Base-by-base conservation (phyloP, 2,329 filamentous ascomycete genomes). In the Claviceps maximensis region DNA sequence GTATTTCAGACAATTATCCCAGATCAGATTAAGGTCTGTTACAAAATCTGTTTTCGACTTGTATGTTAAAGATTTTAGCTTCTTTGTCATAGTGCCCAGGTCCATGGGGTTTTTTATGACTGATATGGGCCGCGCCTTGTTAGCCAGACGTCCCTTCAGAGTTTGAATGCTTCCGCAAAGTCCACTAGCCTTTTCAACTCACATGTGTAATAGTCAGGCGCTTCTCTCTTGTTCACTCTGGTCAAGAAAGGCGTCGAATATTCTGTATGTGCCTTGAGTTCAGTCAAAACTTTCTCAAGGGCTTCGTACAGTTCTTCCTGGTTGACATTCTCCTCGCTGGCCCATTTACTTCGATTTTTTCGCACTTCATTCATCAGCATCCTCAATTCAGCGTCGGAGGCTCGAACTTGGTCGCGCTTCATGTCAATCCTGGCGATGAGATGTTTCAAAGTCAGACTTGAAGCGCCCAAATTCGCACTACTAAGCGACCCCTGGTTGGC, bases 271-370 rank as follows among this genome's bases (percentile, higher is more conserved):
- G 93, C 93, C 69, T 97, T 97, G 53, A 98, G 81, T 67, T 97
- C 91, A 63, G 90, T 95, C 63, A 98, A 76, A 51, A 98, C 93
- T 72, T 97, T 97, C 67, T 98, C 93, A 15, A 93, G 77, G 12
- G 93, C 89, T 71, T 98, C 93, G 66, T 98, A 98, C 6, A 98
- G 77, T 69, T 98, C 93, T 69, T 98, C 93, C 69, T 98, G 93
- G 55, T 93, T 91, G 56, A 98, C 86, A 60, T 94, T 93, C 61
- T 98, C 93, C 68, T 97, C 93, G 66, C 87, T 97, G 3, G 93
- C 91, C 93, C 93, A 98, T 71, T 98, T 98, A 69, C 91, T 97
- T 62, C 93, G 79, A 61, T 97, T 97, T 69, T 97, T 98, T 58
- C 93, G 82, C 19, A 98, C 93, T 69, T 98, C 93, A 62, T 93